Evolutionary conservation across 1,284 basidiomycete species (phyloP), one percentile per base, ranked within the genome.

Genomic region (Cutaneotrichosporon spelunceum): DNA sequence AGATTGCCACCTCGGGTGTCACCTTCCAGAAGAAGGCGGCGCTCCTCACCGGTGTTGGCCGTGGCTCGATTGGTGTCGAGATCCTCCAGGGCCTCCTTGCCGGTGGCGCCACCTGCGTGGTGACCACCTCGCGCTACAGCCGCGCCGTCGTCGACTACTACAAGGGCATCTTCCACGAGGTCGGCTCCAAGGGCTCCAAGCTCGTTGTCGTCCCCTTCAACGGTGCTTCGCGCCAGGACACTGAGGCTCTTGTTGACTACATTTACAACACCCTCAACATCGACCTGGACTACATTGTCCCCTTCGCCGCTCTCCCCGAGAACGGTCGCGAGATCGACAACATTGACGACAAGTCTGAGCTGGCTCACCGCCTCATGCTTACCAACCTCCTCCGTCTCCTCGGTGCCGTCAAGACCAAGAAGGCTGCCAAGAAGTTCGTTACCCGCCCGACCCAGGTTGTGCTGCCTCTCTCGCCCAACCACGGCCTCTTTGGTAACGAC

Each of bases 11-110:
- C 0, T 93, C 94, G 10, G 95, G 95, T 50, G 96, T 94, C 19
- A 94, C 93, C 0, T 99, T 97, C 85, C 89, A 95, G 80, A 93
- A 95, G 82, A 98, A 98, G 85, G 97, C 98, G 72, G 95, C 95
- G 1, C 85, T 99, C 36, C 85, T 98, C 52, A 99, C 95, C 50
- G 95, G 96, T 79, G 96, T 98, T 60, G 95, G 95, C 61, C 94
- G 93, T 76, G 95, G 92, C 26, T 96, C 93, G 4, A 99, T 99
- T 72, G 95, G 95, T 68, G 89, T 96, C 62, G 96, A 99, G 80
- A 91, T 98, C 68, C 84, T 99, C 70, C 98, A 97, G 80, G 95
- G 95, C 67, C 85, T 99, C 16, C 85, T 99, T 30, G 91, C 94
- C 45, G 96, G 95, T 63, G 96, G 95, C 62, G 93, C 93, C 33